phyloP scores from a whole-genome alignment of 2,329 filamentous ascomycete genomes.

The Epichloe brachyelytri region DNA sequence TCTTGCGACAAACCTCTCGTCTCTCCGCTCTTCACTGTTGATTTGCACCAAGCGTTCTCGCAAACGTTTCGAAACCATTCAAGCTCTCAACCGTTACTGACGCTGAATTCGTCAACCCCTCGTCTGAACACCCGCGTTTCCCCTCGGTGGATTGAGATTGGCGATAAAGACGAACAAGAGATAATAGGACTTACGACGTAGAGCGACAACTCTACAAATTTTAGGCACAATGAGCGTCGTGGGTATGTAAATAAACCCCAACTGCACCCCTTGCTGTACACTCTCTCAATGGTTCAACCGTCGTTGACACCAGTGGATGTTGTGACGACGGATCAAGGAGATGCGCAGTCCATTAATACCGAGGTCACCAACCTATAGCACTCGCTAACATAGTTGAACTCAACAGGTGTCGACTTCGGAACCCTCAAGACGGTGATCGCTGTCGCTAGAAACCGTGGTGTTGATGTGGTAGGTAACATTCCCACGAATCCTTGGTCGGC shows the following conservation, averaged over 20 bases:
- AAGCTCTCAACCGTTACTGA: neutral
- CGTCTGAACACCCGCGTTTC: constrained; percentile 1
- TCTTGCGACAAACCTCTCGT: neutral
- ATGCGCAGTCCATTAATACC: neutral
- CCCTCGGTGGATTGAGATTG: constrained; percentile 2
- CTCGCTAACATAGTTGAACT: constrained; percentile 6
- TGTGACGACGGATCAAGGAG: neutral
- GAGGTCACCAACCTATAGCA: neutral
- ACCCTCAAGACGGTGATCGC: constrained; percentile 94
- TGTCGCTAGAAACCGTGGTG: constrained; percentile 94
- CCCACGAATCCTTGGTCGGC: neutral
- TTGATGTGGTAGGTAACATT: constrained; percentile 76
- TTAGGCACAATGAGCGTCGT: constrained; percentile 41
- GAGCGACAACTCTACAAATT: constrained; percentile 12
- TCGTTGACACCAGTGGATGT: neutral
- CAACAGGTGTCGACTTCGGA: constrained; percentile 77
- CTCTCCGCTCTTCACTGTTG: neutral
- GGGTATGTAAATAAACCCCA: constrained; percentile 25
- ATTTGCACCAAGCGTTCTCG: neutral
- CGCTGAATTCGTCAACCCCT: neutral
- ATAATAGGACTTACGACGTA: neutral
- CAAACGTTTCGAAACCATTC: neutral
- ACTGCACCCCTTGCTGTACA: neutral
- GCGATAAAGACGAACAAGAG: constrained; percentile 3
- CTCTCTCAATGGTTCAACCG: neutral